phyloP scores from a whole-genome alignment of 176 grass and related monocot species.

The Triticum dicoccoides region DNA sequence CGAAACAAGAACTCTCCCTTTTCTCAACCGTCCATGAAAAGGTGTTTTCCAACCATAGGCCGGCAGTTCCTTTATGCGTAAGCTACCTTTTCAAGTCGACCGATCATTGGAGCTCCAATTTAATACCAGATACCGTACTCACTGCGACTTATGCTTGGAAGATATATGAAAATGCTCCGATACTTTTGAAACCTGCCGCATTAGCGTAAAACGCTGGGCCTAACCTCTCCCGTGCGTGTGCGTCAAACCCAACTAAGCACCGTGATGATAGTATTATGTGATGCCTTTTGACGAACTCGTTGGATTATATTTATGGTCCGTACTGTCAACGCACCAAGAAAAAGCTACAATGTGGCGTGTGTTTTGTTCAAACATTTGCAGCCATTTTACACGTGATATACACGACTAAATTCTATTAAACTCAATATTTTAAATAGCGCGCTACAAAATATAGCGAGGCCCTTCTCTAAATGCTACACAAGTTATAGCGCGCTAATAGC shows the following conservation, averaged over 20 bases:
- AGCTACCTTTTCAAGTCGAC: too few relatives aligned
- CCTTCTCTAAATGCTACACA: too few relatives aligned
- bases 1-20: neutral
- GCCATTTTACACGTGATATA: neutral
- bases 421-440: too few relatives aligned
- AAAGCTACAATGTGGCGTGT: neutral
- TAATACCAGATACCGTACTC: too few relatives aligned
- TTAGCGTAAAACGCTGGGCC: conserved; percentile 9
- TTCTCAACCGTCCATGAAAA: neutral
- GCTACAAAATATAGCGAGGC: too few relatives aligned
- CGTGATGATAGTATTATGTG: too few relatives aligned
- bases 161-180: neutral
- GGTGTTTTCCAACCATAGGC: neutral
- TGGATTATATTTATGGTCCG: too few relatives aligned
- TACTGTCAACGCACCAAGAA: neutral
- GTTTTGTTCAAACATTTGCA: neutral
- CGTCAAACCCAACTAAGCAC: conserved; percentile 13
- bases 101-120: too few relatives aligned
- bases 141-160: conserved; percentile 6
- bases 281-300: too few relatives aligned
- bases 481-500: too few relatives aligned
- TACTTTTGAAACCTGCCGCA: conserved; percentile 36
- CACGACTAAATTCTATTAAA: neutral
- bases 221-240: neutral
- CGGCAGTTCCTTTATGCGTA: too few relatives aligned